Base-by-base conservation (phyloP, 805 yeast species). In the Sugiyamaella floridensis region DNA sequence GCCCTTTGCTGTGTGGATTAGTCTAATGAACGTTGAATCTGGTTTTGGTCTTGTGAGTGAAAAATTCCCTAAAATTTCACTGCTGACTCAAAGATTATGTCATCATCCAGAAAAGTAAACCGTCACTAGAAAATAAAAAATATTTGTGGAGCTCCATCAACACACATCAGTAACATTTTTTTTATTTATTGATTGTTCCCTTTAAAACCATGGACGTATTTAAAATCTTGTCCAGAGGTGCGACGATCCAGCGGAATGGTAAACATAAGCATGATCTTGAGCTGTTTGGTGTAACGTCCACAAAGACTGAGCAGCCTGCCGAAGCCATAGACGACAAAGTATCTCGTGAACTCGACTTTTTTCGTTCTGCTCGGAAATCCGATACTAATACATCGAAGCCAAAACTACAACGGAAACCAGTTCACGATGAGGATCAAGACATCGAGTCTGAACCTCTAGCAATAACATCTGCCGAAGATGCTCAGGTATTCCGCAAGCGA, bases 191-290 rank as follows among this genome's bases (percentile, higher is more conserved):
- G n/a, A n/a, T n/a, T 10, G 26, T 22, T 22, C 26, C 26, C 6
- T 22, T 22, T 10, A 40, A 54, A 47, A 59, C 37, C 28, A 89
- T 89, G 97, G 99, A 92, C 72, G 85, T 92, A 55, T 93, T 92
- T 67, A 76, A 87, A 62, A 82, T 93, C 2, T 76, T 92, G 40
- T 75, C 89, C 0, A 75, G 97, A 63, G 98, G 98, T 19, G 96
- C 97, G 0, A 76, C 82, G 11, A 72, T 92, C 49, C 83, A 82
- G 64, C 81, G 82, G 66, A 71, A 78, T 20, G 80, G 77, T 55
- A 70, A 68, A 29, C 72, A 71, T 66, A 45, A 68, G 53, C 43
- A 70, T 52, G 70, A 62, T 50, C 58, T 67, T 18, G 51, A 58
- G 26, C 45, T 60, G 40, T 55, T 69, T 57, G 49, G 52, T 50